Conservation (phyloP, 2,329 filamentous ascomycete genomes). For the Fusarium oligoseptatum region DNA sequence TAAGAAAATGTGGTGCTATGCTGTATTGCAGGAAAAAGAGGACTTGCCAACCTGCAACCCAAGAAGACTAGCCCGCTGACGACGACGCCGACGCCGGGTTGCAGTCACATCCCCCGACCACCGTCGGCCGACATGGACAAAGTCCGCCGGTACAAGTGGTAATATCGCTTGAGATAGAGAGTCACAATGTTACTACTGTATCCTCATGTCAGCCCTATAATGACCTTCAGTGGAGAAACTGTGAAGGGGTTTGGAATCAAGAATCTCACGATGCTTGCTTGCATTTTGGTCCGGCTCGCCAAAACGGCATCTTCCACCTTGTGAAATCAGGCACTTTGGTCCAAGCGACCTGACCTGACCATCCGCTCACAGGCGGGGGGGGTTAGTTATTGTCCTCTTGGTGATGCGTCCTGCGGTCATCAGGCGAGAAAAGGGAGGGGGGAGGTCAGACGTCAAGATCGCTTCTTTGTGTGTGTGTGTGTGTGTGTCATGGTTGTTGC, state of each 20-base stretch:
- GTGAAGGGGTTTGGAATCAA: neutral
- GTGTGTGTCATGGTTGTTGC: neutral
- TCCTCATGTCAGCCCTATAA: slow-evolving; percentile 36
- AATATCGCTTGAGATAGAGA: neutral
- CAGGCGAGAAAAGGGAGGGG: slow-evolving; percentile 5
- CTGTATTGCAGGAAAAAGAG: neutral
- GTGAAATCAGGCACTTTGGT: slow-evolving; percentile 19
- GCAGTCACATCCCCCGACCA: neutral
- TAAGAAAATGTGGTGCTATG: neutral
- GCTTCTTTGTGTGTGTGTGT: neutral
- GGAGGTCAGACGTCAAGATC: neutral
- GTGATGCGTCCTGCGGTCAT: slow-evolving; percentile 36
- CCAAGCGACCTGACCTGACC: neutral
- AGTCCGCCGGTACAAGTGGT: neutral
- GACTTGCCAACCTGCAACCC: neutral
- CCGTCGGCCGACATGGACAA: neutral
- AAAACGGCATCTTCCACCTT: neutral
- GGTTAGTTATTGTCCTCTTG: neutral
- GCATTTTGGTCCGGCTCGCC: neutral
- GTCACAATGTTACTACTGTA: slow-evolving; percentile 18
- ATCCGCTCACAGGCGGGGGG: neutral
- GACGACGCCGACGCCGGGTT: neutral
- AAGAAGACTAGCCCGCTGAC: neutral
- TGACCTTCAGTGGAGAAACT: slow-evolving; percentile 12
- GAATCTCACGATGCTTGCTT: neutral